phyloP scores from a whole-genome alignment of 2,329 filamentous ascomycete species.

The Fusarium sp. region DNA sequence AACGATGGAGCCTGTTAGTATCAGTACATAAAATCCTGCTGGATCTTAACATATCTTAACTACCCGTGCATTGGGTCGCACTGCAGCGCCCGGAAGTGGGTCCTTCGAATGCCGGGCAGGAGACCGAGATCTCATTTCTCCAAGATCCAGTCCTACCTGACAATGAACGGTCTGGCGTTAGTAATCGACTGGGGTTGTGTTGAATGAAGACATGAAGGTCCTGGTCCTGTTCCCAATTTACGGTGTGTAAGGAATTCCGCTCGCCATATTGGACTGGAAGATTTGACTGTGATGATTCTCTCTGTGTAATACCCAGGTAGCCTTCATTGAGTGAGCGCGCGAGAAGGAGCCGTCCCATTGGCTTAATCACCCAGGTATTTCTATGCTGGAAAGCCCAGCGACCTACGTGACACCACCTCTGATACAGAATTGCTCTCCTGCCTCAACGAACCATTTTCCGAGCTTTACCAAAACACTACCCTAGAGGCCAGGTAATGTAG shows the following conservation, averaged over 20 bases:
- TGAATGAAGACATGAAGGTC: background rate
- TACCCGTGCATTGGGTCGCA: background rate
- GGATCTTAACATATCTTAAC: slow-evolving; percentile 15
- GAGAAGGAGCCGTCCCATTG: background rate
- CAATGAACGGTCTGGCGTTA: background rate
- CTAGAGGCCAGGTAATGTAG: background rate
- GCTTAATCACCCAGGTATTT: background rate
- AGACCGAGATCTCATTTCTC: slow-evolving; percentile 18
- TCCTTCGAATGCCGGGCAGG: slow-evolving; percentile 16
- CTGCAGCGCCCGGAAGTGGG: slow-evolving; percentile 4
- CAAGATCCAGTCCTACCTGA: background rate
- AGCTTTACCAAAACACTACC: background rate
- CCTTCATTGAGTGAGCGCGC: background rate
- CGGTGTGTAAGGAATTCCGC: background rate
- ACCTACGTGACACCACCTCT: background rate
- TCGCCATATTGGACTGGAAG: background rate
- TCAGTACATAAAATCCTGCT: rapidly evolving
- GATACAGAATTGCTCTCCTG: background rate
- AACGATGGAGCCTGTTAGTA: slow-evolving; percentile 13
- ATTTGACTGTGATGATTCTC: background rate
- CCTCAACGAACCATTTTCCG: background rate
- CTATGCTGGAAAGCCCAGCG: too few relatives aligned
- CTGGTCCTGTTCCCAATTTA: background rate
- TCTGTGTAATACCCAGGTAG: background rate
- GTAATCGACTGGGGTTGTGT: background rate